Percentiles rank a stretch among this genome's conserved stretches.
Conservation (phyloP, 129 eudicot species). For the Centaurea solstitialis region DNA sequence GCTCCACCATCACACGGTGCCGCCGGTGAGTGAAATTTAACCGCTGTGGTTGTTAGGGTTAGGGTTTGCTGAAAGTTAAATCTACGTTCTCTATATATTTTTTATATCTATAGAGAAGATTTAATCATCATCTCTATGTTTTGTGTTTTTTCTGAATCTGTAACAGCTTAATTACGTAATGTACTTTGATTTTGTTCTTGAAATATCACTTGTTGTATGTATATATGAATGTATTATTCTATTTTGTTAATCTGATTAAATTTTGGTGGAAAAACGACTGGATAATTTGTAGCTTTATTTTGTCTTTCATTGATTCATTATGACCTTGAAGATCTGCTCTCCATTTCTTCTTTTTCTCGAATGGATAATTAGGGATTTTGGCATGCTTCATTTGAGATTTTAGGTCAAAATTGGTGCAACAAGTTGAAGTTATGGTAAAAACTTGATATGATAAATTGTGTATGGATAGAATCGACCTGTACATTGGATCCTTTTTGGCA, state of each 20-base stretch:
- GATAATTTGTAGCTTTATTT: not conserved
- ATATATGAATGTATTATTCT: not conserved
- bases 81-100: not conserved
- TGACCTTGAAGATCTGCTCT: not conserved
- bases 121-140: not conserved
- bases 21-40: constrained; percentile 42
- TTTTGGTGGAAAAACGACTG: not conserved
- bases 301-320: not conserved
- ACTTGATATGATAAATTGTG: no score
- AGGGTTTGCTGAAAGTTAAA: constrained; percentile 4
- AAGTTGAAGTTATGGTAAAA: no score
- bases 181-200: not conserved
- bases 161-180: not conserved
- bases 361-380: no score
- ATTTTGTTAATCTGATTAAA: not conserved
- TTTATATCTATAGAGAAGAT: constrained; percentile 1
- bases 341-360: not conserved
- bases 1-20: constrained; percentile 82
- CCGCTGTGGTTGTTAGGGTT: constrained; percentile 1
- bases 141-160: not conserved
- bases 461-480: not conserved
- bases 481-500: not conserved
- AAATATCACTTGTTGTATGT: not conserved
- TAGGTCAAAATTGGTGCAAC: not conserved
- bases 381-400: no score